Evolutionary conservation across 1,284 basidiomycete genomes (phyloP).

Genomic region (Ustilago curta): DNA sequence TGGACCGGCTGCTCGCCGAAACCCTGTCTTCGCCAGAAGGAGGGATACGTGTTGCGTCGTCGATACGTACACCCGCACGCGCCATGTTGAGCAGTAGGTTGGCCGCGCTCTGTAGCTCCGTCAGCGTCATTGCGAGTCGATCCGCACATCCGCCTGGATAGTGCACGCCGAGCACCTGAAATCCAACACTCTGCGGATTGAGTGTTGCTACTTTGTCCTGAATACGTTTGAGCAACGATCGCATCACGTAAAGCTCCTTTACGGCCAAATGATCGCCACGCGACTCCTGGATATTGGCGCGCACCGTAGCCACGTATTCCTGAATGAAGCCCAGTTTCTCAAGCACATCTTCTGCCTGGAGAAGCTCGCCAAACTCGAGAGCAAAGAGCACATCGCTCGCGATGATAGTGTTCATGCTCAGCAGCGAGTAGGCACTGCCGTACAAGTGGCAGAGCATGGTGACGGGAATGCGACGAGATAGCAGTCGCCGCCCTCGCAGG

Average conservation of each 20-base stretch:
- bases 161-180: constrained; percentile 40
- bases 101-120: constrained; percentile 42
- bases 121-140: constrained; percentile 37
- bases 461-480: constrained; percentile 38
- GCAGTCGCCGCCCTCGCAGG: constrained; percentile 34
- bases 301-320: constrained; percentile 42
- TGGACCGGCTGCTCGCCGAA: constrained; percentile 18
- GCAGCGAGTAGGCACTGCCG: constrained; percentile 44
- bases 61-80: constrained; percentile 39
- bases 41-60: constrained; percentile 42
- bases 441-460: constrained; percentile 49
- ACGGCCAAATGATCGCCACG: constrained; percentile 47
- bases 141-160: constrained; percentile 45
- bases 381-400: constrained; percentile 44
- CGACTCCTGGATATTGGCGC: constrained; percentile 46
- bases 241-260: constrained; percentile 48
- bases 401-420: constrained; percentile 52
- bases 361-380: constrained; percentile 30
- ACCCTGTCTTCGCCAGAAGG: constrained; percentile 24
- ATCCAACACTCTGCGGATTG: constrained; percentile 42
- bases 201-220: constrained; percentile 44
- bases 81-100: constrained; percentile 48
- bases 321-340: constrained; percentile 46
- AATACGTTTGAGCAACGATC: constrained; percentile 42
- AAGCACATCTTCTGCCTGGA: constrained; percentile 32